A percentile compares a stretch with the other conserved stretches of the same genome.
Evolutionary conservation across 345 rosid species (phyloP).

Genomic region (Eucalyptus urophylla): DNA sequence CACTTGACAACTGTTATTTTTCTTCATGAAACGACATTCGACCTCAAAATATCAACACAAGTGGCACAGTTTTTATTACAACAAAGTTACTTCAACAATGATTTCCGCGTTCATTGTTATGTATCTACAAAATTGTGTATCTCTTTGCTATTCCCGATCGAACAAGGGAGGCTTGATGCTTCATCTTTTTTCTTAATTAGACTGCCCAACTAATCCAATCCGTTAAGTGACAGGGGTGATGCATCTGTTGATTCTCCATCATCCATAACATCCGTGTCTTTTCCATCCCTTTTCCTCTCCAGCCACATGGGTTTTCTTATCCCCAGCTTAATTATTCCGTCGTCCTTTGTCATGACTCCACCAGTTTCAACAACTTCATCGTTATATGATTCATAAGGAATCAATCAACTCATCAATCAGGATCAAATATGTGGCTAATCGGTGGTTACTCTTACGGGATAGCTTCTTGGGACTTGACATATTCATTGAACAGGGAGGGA

Average conservation of each 20-base stretch:
- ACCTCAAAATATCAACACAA: not conserved
- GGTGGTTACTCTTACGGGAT: not conserved
- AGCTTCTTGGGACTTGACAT: not conserved
- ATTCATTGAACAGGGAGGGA: not conserved
- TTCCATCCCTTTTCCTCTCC: not conserved
- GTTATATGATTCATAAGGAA: not conserved
- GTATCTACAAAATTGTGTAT: not conserved
- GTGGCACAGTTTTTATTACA: not conserved
- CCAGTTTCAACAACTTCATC: not conserved
- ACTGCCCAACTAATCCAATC: not conserved
- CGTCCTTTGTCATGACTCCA: not conserved
- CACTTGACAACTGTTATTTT: not conserved
- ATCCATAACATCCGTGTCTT: not conserved
- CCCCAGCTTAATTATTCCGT: not conserved
- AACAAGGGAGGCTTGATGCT: not conserved
- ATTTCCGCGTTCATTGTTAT: not conserved
- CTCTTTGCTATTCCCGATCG: not conserved
- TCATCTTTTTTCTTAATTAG: not conserved
- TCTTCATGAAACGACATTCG: not conserved
- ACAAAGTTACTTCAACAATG: not conserved
- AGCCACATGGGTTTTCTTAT: not conserved
- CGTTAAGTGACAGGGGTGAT: not conserved
- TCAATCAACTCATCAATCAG: not conserved
- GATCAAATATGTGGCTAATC: not conserved
- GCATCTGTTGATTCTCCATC: not conserved